phyloP scores from a whole-genome alignment of 2,329 filamentous ascomycete genomes.

The Emergomyces orientalis region DNA sequence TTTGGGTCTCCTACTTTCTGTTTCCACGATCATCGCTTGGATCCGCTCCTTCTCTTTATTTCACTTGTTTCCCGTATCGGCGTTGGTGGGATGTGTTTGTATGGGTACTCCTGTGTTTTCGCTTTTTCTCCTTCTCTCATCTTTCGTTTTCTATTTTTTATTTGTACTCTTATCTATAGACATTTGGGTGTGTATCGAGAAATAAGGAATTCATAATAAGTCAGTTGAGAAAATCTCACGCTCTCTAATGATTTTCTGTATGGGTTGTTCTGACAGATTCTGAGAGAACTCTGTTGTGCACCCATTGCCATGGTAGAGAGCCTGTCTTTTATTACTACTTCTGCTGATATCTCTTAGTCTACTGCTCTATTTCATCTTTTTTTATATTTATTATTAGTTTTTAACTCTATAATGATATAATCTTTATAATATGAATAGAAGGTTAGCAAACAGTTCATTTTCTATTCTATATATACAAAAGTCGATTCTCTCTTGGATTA shows the following conservation, averaged over 20 bases:
- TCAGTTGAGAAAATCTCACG: not conserved
- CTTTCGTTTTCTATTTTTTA: conserved; percentile 1
- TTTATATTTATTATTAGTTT: too few species aligned
- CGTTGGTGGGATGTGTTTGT: not conserved
- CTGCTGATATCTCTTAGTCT: too few species aligned
- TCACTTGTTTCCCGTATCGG: not conserved
- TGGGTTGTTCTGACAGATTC: not conserved
- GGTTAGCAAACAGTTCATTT: too few species aligned
- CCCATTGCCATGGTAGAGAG: too few species aligned
- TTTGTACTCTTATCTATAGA: conserved; percentile 2
- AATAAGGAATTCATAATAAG: not conserved
- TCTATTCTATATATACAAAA: too few species aligned
- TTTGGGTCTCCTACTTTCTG: not conserved
- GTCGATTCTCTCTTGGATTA: too few species aligned
- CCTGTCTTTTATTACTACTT: too few species aligned
- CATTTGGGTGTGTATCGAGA: not conserved
- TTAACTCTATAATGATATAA: too few species aligned
- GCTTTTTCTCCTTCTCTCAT: conserved; percentile 1
- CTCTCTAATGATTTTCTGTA: not conserved
- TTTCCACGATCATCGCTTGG: not conserved
- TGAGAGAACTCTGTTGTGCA: not conserved
- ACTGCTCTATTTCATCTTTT: too few species aligned
- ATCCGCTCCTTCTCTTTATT: not conserved
- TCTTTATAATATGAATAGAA: too few species aligned
- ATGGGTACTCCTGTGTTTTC: not conserved